Base-by-base conservation (phyloP, 345 rosid genomes). In the Raphanus raphanistrum region DNA sequence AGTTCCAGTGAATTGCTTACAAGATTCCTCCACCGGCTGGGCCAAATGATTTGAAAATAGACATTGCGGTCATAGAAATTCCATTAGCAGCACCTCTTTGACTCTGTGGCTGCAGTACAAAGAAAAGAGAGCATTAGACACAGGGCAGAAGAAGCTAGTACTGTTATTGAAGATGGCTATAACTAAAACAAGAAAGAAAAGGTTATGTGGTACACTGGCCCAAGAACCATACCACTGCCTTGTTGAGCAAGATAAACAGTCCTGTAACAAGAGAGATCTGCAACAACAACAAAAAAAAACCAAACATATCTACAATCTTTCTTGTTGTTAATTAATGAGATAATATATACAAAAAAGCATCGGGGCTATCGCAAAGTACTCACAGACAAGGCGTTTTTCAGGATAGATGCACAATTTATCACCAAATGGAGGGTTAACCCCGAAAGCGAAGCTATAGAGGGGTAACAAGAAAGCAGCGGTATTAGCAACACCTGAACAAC, bases 381-480 rank as follows among this genome's bases (percentile, higher is more conserved):
- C 26, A 75, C 73, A 12, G 79, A 75, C 48, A 75, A 75, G 12
- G 12, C 33, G 13, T 75, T 67, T 31, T 75, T 75, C 0, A 59
- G 5, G 61, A 75, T 75, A 15, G 80, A 77, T 33, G 71, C 76
- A 69, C 26, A 4, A 13, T 52, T 71, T 33, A 70, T 63, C 64
- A 70, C 70, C 55, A 77, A 26, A 60, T 68, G 74, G 0, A 76
- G 70, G 8, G 74, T 25, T 28, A 61, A 8, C 32, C 80, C 80
- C 3, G 75, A 62, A 35, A 77, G 75, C 33, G 26, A 61, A 70
- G 75, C 75, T 70, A 76, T 76, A 36, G 55, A 76, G 4, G 80
- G 80, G 76, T 70, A 77, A 77, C 76, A 69, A 17, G 70, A 70
- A 62, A 77, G 80, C 32, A 77, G 25, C 5, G 80, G 80, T 55